Evolutionary conservation across 768 basidiomycete species (phyloP).

Genomic region (Kwoniella dejecticola): DNA sequence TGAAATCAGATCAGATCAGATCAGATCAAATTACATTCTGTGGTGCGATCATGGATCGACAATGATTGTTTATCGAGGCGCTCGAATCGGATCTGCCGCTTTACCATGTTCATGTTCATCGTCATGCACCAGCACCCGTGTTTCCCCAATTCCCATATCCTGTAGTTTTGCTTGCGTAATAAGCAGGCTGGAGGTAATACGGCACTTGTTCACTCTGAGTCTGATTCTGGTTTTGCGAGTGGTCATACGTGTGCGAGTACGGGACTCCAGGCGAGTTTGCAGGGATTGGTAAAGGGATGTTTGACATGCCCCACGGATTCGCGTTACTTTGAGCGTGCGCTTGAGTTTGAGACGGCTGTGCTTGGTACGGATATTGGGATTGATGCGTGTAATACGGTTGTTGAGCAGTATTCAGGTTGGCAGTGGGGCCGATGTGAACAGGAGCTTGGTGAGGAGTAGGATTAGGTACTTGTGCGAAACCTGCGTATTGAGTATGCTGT

Average conservation of each 20-base stretch:
- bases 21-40: no score
- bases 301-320: conserved; percentile 4
- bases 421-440: no score
- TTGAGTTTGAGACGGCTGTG: not conserved
- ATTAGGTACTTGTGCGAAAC: no score
- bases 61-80: no score
- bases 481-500: no score
- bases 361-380: not conserved
- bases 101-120: no score
- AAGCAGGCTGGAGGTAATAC: conserved; percentile 17
- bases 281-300: conserved; percentile 2
- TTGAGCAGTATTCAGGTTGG: no score
- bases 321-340: not conserved
- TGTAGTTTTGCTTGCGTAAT: not conserved
- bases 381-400: not conserved
- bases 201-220: conserved; percentile 5
- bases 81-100: no score
- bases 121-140: no score
- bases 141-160: not conserved
- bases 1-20: no score
- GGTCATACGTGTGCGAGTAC: not conserved
- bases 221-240: not conserved
- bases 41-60: no score
- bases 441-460: no score
- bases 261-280: not conserved